phyloP scores from a whole-genome alignment of 768 basidiomycete species.

The Panaeolus cyanescens region DNA sequence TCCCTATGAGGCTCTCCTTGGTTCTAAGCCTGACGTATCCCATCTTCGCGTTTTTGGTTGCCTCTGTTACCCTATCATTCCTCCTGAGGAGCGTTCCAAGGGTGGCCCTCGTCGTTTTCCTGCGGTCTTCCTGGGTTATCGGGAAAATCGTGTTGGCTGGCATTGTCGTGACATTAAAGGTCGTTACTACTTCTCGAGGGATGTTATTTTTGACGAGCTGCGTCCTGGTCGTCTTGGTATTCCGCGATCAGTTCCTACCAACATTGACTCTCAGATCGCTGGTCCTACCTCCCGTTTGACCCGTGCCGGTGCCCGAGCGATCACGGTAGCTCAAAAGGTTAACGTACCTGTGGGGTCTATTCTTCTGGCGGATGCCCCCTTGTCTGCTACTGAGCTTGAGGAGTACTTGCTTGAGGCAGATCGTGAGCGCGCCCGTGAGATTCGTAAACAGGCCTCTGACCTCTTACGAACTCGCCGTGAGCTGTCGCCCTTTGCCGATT shows the following conservation, averaged over 20 bases:
- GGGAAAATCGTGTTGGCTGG: conserved; percentile 17
- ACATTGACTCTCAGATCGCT: not conserved
- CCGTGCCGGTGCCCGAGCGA: not conserved
- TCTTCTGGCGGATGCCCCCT: too few relatives aligned
- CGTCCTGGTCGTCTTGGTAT: conserved; percentile 9
- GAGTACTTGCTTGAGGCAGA: too few relatives aligned
- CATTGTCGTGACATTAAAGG: too few relatives aligned
- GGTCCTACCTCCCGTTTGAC: not conserved
- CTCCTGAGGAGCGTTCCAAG: too few relatives aligned
- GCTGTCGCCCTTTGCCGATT: too few relatives aligned
- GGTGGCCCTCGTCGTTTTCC: conserved; percentile 6
- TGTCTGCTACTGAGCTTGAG: too few relatives aligned
- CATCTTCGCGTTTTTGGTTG: too few relatives aligned
- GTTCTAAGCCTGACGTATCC: too few relatives aligned
- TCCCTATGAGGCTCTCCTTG: conserved; percentile 17
- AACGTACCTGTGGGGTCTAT: not conserved
- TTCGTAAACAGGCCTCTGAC: too few relatives aligned
- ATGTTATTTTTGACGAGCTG: conserved; percentile 29
- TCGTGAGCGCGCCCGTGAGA: too few relatives aligned
- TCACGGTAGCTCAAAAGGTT: not conserved
- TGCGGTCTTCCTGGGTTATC: conserved; percentile 26
- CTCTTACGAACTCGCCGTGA: too few relatives aligned
- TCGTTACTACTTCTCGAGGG: conserved; percentile 19
- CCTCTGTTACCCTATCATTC: too few relatives aligned
- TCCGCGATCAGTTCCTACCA: not conserved